phyloP scores from a whole-genome alignment of 2,329 filamentous ascomycete genomes.

The Colletotrichum neosansevieriae region DNA sequence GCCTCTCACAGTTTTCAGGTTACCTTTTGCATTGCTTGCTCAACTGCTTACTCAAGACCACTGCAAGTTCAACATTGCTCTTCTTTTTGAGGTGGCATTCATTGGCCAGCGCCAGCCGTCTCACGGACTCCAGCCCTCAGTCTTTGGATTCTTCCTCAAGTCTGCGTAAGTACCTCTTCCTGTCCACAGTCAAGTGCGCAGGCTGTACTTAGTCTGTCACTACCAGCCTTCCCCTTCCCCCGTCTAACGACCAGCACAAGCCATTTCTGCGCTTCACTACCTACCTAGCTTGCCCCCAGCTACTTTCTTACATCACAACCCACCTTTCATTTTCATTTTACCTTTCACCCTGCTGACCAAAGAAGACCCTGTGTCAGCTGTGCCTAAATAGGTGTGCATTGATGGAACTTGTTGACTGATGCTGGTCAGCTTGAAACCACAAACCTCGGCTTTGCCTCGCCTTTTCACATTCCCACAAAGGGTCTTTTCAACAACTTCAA shows the following conservation, averaged over 20 bases:
- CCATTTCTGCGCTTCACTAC: background rate
- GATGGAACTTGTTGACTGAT: conserved; percentile 35
- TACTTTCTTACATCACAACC: background rate
- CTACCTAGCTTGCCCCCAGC: background rate
- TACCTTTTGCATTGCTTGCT: conserved; percentile 1
- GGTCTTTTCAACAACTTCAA: conserved; percentile 3
- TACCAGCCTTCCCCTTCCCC: background rate
- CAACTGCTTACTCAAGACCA: background rate
- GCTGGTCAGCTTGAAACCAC: conserved; percentile 37
- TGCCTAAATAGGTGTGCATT: conserved; percentile 14
- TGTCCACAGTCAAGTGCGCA: background rate
- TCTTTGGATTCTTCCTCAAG: conserved; percentile 1
- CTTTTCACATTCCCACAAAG: conserved; percentile 18
- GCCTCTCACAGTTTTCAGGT: background rate
- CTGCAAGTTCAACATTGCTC: background rate
- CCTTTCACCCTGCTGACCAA: conserved; percentile 35
- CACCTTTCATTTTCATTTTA: conserved; percentile 16
- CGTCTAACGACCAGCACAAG: background rate
- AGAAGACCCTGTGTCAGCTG: conserved; percentile 16
- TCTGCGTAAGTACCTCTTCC: conserved; percentile 17
- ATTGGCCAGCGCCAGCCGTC: conserved; percentile 18
- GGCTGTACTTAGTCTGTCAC: background rate
- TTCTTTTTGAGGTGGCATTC: conserved; percentile 6
- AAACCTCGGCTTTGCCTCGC: conserved; percentile 33
- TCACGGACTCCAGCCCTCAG: conserved; percentile 6